Conservation (phyloP, 345 rosid genomes). For the Salix purpurea region DNA sequence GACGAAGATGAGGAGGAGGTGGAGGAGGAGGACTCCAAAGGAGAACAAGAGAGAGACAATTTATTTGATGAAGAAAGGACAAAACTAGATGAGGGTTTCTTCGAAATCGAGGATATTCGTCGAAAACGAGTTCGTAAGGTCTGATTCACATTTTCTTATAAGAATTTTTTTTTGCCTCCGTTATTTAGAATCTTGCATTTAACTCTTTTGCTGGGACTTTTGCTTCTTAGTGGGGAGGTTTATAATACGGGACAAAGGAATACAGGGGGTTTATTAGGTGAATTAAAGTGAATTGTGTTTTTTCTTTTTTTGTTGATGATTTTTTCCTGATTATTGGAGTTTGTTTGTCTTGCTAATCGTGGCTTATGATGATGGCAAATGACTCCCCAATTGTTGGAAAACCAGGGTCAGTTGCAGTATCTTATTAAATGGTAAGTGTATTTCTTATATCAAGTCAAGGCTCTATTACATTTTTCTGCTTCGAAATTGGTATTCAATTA, state of each 20-base stretch:
- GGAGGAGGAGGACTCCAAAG: slow-evolving; percentile 33
- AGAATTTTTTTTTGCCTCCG: neutral
- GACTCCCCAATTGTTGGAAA: slow-evolving; percentile 13
- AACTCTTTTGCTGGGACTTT: neutral
- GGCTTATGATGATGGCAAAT: slow-evolving; percentile 7
- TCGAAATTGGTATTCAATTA: neutral
- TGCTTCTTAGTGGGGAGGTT: neutral
- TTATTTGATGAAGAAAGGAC: slow-evolving; percentile 45
- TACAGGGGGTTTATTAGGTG: too few relatives aligned
- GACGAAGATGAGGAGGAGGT: neutral
- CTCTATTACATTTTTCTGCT: neutral
- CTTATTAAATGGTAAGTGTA: slow-evolving; percentile 85
- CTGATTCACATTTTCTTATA: slow-evolving; percentile 2
- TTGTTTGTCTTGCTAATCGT: slow-evolving; percentile 1
- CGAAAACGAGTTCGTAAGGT: slow-evolving; percentile 91
- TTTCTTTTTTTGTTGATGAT: neutral
- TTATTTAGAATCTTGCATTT: neutral
- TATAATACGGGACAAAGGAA: neutral
- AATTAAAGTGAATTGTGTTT: neutral
- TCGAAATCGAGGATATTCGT: slow-evolving; percentile 94
- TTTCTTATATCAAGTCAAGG: neutral
- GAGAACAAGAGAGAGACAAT: slow-evolving; percentile 23
- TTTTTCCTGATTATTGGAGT: neutral
- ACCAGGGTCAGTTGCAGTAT: slow-evolving; percentile 90
- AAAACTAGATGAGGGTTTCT: slow-evolving; percentile 89